These are phyloP conservation scores for Myxozyma nipponensis DNA, from an alignment of 805 yeast genomes.

Conservation along the genomic window DNA sequence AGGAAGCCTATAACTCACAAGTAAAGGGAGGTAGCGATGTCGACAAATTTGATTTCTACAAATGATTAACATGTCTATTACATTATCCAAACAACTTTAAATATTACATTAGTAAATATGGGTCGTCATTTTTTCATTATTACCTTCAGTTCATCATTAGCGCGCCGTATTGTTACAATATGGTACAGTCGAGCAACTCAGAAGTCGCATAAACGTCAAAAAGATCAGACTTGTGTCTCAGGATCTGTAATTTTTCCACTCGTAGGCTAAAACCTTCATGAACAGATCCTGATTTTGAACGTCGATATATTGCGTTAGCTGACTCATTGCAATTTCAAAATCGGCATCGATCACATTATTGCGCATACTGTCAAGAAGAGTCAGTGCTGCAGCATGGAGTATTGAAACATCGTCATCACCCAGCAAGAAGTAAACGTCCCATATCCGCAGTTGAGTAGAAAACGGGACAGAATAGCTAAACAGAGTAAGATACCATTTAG, in stretches of 20 bases:
- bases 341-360: slow-evolving; percentile 6
- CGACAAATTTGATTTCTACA: slow-evolving; percentile 96
- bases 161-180: too few relatives aligned
- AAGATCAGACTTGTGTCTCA: not conserved
- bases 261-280: slow-evolving; percentile 18
- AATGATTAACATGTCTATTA: slow-evolving; percentile 41
- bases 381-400: slow-evolving; percentile 25
- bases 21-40: slow-evolving; percentile 94
- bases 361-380: slow-evolving; percentile 15
- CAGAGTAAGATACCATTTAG: slow-evolving; percentile 29
- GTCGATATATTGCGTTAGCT: slow-evolving; percentile 7
- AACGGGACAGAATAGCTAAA: slow-evolving; percentile 27
- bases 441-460: slow-evolving; percentile 24
- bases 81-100: not conserved
- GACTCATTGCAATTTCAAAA: slow-evolving; percentile 18
- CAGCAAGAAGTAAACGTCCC: slow-evolving; percentile 26
- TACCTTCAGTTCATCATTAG: too few relatives aligned
- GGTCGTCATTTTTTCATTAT: too few relatives aligned
- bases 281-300: slow-evolving; percentile 17
- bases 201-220: not conserved
- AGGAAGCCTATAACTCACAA: slow-evolving; percentile 95
- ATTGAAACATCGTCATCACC: slow-evolving; percentile 10
- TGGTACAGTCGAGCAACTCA: not conserved
- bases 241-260: slow-evolving; percentile 1
- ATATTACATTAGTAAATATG: not conserved